Percentiles rank a stretch among this genome's conserved stretches.
These are phyloP conservation scores for Parachaetomium inaequale DNA, from an alignment of 495 filamentous ascomycete genomes.

Conservation along the genomic window DNA sequence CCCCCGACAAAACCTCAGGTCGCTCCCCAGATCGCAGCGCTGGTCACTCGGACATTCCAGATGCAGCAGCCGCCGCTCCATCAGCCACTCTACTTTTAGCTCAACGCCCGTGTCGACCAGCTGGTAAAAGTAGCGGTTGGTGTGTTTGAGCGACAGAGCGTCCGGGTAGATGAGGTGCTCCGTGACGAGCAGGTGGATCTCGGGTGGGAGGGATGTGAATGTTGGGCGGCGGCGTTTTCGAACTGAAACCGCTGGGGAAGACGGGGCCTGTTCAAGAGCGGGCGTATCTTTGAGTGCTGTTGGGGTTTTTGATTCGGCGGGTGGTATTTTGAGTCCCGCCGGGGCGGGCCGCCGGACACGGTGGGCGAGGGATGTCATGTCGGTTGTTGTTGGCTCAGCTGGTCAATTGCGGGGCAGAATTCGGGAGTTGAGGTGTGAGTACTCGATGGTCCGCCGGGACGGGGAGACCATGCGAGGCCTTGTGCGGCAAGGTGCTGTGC, in stretches of 20 bases:
- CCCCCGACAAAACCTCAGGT: slow-evolving; percentile 50
- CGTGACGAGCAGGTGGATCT: slow-evolving; percentile 57
- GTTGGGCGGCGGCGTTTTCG: background rate
- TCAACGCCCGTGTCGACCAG: slow-evolving; percentile 62
- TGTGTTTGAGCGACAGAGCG: slow-evolving; percentile 60
- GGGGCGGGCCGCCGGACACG: slow-evolving; percentile 2
- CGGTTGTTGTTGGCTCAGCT: background rate
- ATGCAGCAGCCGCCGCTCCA: slow-evolving; percentile 52
- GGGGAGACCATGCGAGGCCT: background rate
- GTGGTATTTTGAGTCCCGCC: background rate
- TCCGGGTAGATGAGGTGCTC: slow-evolving; percentile 55
- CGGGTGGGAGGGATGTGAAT: slow-evolving; percentile 49
- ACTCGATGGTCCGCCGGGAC: background rate
- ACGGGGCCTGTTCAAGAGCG: background rate
- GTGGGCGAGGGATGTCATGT: slow-evolving; percentile 3
- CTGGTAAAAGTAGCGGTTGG: slow-evolving; percentile 57
- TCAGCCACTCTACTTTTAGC: slow-evolving; percentile 65
- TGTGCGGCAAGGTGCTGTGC: background rate
- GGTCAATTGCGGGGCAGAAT: slow-evolving; percentile 1
- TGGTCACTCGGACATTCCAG: slow-evolving; percentile 50
- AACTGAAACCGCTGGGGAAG: background rate
- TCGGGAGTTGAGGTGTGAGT: background rate
- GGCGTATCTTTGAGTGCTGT: background rate
- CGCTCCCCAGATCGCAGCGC: slow-evolving; percentile 50
- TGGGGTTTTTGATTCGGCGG: background rate